Base-by-base conservation (phyloP, 1,139 yeast genomes). In the Blastobotrys persicus region DNA sequence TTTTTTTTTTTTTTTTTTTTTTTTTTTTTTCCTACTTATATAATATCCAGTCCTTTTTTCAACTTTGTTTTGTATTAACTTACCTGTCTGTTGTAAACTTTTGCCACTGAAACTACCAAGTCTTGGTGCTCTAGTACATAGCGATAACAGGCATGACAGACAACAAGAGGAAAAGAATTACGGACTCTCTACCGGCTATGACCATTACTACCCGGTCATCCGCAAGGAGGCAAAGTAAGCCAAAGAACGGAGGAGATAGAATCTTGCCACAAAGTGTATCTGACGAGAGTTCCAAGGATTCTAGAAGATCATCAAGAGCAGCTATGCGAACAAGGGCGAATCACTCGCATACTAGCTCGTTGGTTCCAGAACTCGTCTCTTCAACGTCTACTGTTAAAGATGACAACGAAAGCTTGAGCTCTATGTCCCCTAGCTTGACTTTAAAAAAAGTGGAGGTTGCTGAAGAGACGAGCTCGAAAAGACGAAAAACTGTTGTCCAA, bases 151-250 rank as follows among this genome's bases (percentile, higher is more conserved):
- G 13, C n/a, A 44, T 32, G 42, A 16, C 38, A 28, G 49, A 45
- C 11, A 44, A 44, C 40, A 47, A 40, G 35, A 34, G 50, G 42
- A 47, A 47, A 31, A 17, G 45, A 16, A 44, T 31, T 3, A 13
- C 38, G 2, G 38, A 42, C 31, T 28, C 35, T n/a, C 23, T 47
- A 44, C 50, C 50, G 12, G 39, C 44, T 34, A 38, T 47, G 42
- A 44, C 50, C 38, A 47, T 47, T 11, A 44, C 45, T 14, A 47
- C 50, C 38, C 31, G 50, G 39, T 48, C 51, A 1, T 48, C 51
- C 7, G 40, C 48, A 13, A 14, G 51, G 16, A 12, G 51, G 18
- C 47, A 48, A 20, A 45, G 45, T 23, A 13, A 33, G 12, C 46
- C 43, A 23, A 23, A 5, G 13, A 18, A 38, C 11, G 31, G 20